Base-by-base conservation (phyloP, 2,329 filamentous ascomycete genomes). In the Aspergillus terreus region DNA sequence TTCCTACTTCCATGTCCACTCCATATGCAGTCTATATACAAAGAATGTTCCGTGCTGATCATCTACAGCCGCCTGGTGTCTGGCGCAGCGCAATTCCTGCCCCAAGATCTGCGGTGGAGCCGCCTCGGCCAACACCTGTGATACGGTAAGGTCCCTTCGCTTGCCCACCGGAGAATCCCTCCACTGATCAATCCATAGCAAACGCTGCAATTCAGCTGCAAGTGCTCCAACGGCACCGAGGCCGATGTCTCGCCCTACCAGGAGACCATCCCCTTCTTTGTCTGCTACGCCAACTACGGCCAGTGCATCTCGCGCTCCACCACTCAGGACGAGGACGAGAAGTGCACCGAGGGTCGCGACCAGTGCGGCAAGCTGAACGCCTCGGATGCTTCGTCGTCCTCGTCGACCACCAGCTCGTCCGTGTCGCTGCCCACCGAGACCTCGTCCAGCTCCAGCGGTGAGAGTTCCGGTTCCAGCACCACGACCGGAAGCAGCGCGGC, bases 191-290 rank as follows among this genome's bases (percentile, higher is more conserved):
- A 6, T 25, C 17, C 14, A 58, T 56, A 82, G 81, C 57, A 52
- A 42, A 72, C 74, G 15, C 75, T 87, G 53, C 67, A 67, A 32
- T 86, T 76, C 73, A 74, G 63, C 51, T 87, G 84, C 71, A 71
- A 73, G 46, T 87, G 84, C 75, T 57, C 63, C 57, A 79, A 83
- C 65, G 78, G 77, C 58, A 78, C 75, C 40, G 65, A 67, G 6
- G 82, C 82, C 58, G 77, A 83, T 63, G 76, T 84, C 60, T 66
- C 72, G 54, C 71, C 75, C 59, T 87, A 84, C 71, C 60, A 69
- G 49, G 71, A 81, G 68, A 82, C 82, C 21, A 71, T 87, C 45
- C 82, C 83, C 40, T 82, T 75, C 69, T 84, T 75, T 68, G 76
- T 82, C 67, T 87, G 84, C 73, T 63, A 77, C 61, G 70, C 70